Percentiles rank a stretch among this genome's conserved stretches.
Conservation (phyloP, 306 rosid genomes). For the Hippophae rhamnoides region DNA sequence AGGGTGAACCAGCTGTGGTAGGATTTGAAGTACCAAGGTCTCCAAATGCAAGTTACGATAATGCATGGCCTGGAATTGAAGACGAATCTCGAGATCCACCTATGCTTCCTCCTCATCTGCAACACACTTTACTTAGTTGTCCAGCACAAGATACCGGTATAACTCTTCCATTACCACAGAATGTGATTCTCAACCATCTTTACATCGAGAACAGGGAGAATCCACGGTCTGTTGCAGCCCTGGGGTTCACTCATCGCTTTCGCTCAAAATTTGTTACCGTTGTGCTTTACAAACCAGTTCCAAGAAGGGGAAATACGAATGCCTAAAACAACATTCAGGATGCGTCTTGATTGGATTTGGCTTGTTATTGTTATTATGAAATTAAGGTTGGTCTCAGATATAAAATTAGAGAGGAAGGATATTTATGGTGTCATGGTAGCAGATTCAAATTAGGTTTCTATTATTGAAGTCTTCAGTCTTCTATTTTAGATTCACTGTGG, state of each 20-base stretch:
- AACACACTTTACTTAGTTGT: conserved; percentile 43
- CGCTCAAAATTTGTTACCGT: conserved; percentile 79
- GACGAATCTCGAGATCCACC: conserved; percentile 94
- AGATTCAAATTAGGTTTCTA: conserved; percentile 1
- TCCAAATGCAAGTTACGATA: conserved; percentile 79
- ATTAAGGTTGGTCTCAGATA: conserved; percentile 9
- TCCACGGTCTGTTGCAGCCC: conserved; percentile 72
- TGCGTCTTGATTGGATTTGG: conserved; percentile 9
- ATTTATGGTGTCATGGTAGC: conserved; percentile 5
- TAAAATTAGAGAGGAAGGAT: conserved; percentile 11
- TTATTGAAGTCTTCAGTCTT: conserved; percentile 8
- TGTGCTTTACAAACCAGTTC: conserved; percentile 91
- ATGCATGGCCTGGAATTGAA: conserved; percentile 51
- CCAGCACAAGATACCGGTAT: conserved; percentile 44
- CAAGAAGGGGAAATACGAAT: conserved; percentile 44
- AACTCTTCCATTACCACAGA: conserved; percentile 58
- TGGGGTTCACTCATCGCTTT: conserved; percentile 90
- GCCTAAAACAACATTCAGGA: conserved; percentile 13
- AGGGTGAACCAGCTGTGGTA: conserved; percentile 64
- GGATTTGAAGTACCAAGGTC: conserved; percentile 87
- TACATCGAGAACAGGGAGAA: conserved; percentile 74
- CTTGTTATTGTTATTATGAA: conserved; percentile 7
- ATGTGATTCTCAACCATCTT: conserved; percentile 77
- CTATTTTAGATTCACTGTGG: too few species aligned
- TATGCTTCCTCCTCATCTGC: conserved; percentile 67